Percentiles rank a stretch among this genome's conserved stretches.
Conservation (phyloP, 805 yeast genomes). For the Candida incommunis region DNA sequence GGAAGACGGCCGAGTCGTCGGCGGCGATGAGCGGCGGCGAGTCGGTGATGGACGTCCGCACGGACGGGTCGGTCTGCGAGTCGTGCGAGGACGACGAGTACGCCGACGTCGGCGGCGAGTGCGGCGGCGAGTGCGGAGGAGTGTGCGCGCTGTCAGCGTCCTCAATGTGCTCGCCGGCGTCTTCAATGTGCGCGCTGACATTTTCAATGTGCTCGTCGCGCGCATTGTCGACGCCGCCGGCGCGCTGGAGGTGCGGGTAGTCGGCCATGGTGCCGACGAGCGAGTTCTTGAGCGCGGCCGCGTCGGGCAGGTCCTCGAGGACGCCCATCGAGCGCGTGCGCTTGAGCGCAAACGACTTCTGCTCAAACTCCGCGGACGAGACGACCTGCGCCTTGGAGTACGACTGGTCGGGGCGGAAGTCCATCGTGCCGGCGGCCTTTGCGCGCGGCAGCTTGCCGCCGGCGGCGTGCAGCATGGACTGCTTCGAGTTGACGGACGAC, state of each 20-base stretch:
- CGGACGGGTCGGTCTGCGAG: background rate
- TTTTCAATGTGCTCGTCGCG: background rate
- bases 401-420: background rate
- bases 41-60: background rate
- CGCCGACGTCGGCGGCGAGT: background rate
- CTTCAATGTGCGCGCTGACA: background rate
- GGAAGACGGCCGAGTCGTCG: conserved; percentile 27
- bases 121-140: background rate
- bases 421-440: background rate
- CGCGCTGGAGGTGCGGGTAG: conserved; percentile 11
- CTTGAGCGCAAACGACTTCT: conserved; percentile 58
- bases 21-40: background rate
- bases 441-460: background rate
- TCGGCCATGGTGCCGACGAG: conserved; percentile 15
- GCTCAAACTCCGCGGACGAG: conserved; percentile 51
- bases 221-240: background rate
- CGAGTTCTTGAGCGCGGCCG: background rate
- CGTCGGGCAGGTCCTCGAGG: conserved; percentile 44
- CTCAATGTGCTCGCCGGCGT: background rate
- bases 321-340: conserved; percentile 75
- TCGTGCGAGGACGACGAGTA: background rate
- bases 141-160: background rate
- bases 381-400: conserved; percentile 48
- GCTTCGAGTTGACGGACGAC: background rate
- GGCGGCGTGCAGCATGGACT: conserved; percentile 1